Conservation (phyloP, 495 filamentous ascomycete species). For the Cercophora sp. region DNA sequence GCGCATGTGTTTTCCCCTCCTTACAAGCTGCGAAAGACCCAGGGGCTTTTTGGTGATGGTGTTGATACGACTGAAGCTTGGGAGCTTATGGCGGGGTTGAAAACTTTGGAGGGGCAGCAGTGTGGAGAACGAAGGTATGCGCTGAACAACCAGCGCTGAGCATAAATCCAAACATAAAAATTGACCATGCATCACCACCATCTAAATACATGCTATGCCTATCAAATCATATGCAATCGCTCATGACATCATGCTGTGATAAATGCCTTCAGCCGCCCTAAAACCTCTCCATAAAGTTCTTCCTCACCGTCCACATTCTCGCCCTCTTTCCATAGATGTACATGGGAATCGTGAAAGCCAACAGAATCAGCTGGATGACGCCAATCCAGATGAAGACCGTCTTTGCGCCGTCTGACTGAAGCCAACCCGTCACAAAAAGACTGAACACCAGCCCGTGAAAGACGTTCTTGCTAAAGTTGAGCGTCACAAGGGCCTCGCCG, state of each 20-base stretch:
- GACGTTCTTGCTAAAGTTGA: slow-evolving; percentile 94
- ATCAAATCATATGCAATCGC: no score
- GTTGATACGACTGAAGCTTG: no score
- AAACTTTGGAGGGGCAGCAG: not conserved
- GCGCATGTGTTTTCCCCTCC: no score
- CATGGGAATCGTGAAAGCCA: slow-evolving; percentile 82
- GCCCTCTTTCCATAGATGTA: slow-evolving; percentile 93
- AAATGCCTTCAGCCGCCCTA: not conserved
- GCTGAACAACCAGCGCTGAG: not conserved
- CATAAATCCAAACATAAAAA: no score
- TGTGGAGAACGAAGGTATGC: not conserved
- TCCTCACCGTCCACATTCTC: slow-evolving; percentile 94
- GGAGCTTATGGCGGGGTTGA: not conserved
- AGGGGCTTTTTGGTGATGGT: no score
- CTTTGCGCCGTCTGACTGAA: slow-evolving; percentile 69
- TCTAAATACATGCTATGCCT: not conserved
- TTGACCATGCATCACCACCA: no score
- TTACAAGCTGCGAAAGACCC: no score
- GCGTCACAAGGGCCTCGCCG: slow-evolving; percentile 87
- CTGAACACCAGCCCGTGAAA: slow-evolving; percentile 88
- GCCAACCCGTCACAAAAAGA: slow-evolving; percentile 85
- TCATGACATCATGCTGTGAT: no score
- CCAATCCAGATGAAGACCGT: slow-evolving; percentile 78
- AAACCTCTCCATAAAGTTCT: slow-evolving; percentile 73
- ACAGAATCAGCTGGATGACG: slow-evolving; percentile 74